These are phyloP conservation scores for Microcos paniculata DNA, from an alignment of 345 rosid species.

Conservation along the genomic window DNA sequence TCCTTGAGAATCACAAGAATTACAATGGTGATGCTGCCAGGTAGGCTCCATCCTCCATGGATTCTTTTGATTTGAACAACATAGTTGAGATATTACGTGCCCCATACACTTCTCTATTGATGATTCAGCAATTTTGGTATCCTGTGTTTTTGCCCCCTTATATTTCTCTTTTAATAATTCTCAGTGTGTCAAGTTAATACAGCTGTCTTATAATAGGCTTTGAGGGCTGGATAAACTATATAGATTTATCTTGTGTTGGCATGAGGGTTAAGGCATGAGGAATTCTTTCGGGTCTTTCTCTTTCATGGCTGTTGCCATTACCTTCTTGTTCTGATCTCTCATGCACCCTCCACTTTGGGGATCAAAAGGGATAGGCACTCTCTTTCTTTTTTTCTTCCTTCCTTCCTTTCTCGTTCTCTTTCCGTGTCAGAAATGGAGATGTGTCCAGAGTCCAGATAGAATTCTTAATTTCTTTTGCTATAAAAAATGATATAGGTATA, in stretches of 20 bases:
- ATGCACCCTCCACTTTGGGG: not conserved
- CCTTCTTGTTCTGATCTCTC: not conserved
- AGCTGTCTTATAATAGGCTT: constrained; percentile 1
- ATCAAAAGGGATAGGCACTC: too few relatives aligned
- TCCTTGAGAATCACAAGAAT: too few relatives aligned
- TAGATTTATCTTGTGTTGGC: not conserved
- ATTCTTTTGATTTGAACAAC: too few relatives aligned
- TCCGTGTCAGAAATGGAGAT: not conserved
- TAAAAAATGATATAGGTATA: too few relatives aligned
- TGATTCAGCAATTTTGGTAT: constrained; percentile 2
- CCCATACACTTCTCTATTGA: not conserved
- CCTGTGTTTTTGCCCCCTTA: not conserved
- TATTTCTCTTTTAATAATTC: not conserved
- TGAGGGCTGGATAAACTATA: not conserved
- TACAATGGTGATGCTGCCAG: too few relatives aligned
- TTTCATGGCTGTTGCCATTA: not conserved
- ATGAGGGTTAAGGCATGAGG: too few relatives aligned
- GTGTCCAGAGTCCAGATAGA: too few relatives aligned
- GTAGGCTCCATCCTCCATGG: too few relatives aligned
- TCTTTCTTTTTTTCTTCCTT: too few relatives aligned
- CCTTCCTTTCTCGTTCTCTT: not conserved
- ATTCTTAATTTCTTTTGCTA: too few relatives aligned
- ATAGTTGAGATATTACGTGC: not conserved
- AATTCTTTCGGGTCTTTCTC: not conserved
- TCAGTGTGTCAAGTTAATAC: not conserved